Percentiles rank a stretch among this genome's conserved stretches.
These are phyloP conservation scores for Nemania sp. DNA, from an alignment of 2,329 filamentous ascomycete genomes.

Conservation along the genomic window DNA sequence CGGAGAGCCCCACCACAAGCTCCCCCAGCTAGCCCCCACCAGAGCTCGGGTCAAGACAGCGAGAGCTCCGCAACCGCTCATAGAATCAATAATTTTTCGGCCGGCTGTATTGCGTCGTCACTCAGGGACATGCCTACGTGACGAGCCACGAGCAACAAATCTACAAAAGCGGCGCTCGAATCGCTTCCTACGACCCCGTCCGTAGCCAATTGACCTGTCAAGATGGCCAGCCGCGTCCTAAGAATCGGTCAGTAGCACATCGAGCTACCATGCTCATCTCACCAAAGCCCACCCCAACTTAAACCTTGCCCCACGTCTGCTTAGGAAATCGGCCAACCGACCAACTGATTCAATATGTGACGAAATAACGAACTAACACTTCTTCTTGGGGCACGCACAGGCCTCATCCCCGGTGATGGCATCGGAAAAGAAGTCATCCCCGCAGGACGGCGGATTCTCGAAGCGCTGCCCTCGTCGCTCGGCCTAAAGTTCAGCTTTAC, in stretches of 20 bases:
- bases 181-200: not conserved
- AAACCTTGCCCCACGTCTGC: not conserved
- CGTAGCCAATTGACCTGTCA: slow-evolving; percentile 40
- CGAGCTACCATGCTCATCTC: not conserved
- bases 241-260: slow-evolving; percentile 61
- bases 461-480: slow-evolving; percentile 88
- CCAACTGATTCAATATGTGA: too few species aligned
- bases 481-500: slow-evolving; percentile 93
- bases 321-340: not conserved
- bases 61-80: slow-evolving; percentile 18
- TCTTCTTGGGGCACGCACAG: slow-evolving; percentile 53
- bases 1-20: slow-evolving; percentile 5
- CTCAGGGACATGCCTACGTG: not conserved
- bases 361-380: too few species aligned
- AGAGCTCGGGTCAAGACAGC: slow-evolving; percentile 9
- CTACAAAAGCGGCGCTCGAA: not conserved
- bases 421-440: slow-evolving; percentile 99
- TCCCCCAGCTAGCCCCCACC: slow-evolving; percentile 15
- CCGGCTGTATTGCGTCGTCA: not conserved
- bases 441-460: slow-evolving; percentile 85
- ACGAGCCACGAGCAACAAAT: too few species aligned
- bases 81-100: slow-evolving; percentile 18
- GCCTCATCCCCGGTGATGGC: slow-evolving; percentile 95
- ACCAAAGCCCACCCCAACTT: not conserved
- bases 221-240: slow-evolving; percentile 66